A percentile compares a stretch with the other conserved stretches of the same genome.
These are phyloP conservation scores for Ogataea corticis DNA, from an alignment of 805 yeast genomes.

Conservation along the genomic window DNA sequence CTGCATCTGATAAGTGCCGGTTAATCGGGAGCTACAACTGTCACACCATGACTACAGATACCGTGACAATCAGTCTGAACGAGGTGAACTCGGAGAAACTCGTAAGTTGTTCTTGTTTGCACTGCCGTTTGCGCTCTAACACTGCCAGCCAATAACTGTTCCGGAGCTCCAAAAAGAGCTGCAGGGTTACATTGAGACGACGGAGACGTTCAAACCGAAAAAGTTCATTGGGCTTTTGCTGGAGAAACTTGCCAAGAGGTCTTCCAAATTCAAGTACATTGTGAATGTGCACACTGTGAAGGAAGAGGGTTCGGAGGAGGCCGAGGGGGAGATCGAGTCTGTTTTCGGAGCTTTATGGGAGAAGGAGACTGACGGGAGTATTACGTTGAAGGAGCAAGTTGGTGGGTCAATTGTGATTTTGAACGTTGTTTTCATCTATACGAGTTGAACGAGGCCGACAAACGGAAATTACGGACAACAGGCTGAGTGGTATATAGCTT, in stretches of 20 bases:
- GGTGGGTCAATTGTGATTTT: conserved; percentile 28
- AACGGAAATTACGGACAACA: too few relatives aligned
- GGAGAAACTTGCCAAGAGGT: conserved; percentile 39
- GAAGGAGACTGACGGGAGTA: conserved; percentile 52
- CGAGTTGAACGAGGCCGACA: conserved; percentile 2
- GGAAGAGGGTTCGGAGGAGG: conserved; percentile 16
- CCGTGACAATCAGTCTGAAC: conserved; percentile 4
- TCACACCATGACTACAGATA: conserved; percentile 1
- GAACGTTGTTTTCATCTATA: conserved; percentile 34
- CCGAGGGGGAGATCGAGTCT: conserved; percentile 35
- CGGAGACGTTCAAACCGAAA: conserved; percentile 13
- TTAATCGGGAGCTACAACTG: too few relatives aligned
- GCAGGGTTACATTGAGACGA: neutral
- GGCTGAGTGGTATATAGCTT: too few relatives aligned
- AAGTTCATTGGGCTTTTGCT: conserved; percentile 36
- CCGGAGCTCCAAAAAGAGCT: conserved; percentile 20
- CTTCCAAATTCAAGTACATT: conserved; percentile 59
- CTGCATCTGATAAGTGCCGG: too few relatives aligned
- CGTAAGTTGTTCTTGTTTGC: conserved; percentile 15
- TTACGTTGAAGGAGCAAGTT: conserved; percentile 35
- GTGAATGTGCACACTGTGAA: conserved; percentile 43
- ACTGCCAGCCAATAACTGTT: conserved; percentile 22
- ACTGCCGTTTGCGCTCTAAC: neutral
- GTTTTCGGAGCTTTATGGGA: conserved; percentile 61
- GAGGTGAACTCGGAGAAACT: conserved; percentile 17